phyloP scores from a whole-genome alignment of 192 early-diverging fungal species.

The Coemansia interrupta region DNA sequence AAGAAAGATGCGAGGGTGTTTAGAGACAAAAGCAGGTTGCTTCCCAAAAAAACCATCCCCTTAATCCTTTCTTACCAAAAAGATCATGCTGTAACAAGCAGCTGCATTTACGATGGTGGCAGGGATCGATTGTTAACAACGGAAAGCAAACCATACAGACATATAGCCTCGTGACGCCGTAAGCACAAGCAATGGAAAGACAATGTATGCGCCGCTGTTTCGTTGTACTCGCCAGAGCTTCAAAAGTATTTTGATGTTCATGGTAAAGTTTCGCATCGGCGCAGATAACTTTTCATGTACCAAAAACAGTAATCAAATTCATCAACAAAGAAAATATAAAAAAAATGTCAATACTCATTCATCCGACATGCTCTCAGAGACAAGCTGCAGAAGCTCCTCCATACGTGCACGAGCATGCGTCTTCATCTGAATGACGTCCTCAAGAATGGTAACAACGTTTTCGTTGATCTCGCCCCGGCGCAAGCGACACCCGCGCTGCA shows the following conservation, averaged over 20 bases:
- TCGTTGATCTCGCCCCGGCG: conserved; percentile 46
- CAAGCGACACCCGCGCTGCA: conserved; percentile 46
- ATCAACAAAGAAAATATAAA: not conserved
- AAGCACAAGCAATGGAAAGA: too few relatives aligned
- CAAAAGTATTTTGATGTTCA: too few relatives aligned
- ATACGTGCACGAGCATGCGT: conserved; percentile 31
- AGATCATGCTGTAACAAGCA: not conserved
- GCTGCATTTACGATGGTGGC: too few relatives aligned
- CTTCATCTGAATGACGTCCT: conserved; percentile 44
- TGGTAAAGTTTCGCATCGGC: too few relatives aligned
- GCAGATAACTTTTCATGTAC: too few relatives aligned
- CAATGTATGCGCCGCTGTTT: too few relatives aligned
- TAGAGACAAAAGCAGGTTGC: too few relatives aligned
- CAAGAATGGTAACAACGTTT: conserved; percentile 40
- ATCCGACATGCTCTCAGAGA: conserved; percentile 14
- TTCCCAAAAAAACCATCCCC: not conserved
- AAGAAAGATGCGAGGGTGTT: not conserved
- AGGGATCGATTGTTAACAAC: too few relatives aligned
- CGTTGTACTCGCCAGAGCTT: too few relatives aligned
- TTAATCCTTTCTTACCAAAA: not conserved
- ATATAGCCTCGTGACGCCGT: too few relatives aligned
- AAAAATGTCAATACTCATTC: not conserved
- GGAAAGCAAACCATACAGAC: too few relatives aligned
- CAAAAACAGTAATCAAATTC: conserved; percentile 3
- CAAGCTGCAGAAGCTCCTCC: conserved; percentile 42